Conservation (phyloP, 768 basidiomycete genomes). For the Russula earlei region DNA sequence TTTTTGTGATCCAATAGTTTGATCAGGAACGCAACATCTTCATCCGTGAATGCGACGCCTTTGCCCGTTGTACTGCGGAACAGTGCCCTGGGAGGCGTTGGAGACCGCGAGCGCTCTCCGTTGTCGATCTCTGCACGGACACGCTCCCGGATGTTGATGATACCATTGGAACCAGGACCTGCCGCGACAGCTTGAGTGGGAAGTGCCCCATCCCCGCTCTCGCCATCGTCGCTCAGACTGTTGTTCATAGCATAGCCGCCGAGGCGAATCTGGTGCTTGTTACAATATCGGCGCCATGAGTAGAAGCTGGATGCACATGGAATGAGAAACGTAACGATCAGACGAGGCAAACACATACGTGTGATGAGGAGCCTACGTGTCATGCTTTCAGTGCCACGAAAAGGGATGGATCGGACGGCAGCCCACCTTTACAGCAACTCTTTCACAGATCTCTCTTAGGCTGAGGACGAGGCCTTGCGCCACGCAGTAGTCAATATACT, state of each 20-base stretch:
- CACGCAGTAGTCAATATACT: constrained; percentile 86
- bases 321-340: constrained; percentile 1
- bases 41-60: constrained; percentile 81
- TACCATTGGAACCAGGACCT: constrained; percentile 33
- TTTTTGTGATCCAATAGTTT: constrained; percentile 64
- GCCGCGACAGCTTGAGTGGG: constrained; percentile 19
- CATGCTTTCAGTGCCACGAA: neutral
- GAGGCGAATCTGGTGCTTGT: constrained; percentile 86
- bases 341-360: constrained; percentile 43
- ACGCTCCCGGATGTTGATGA: constrained; percentile 36
- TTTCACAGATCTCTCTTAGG: constrained; percentile 78
- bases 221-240: constrained; percentile 46
- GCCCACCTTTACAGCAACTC: constrained; percentile 71
- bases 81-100: constrained; percentile 70
- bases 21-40: constrained; percentile 70
- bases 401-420: neutral
- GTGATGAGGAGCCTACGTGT: constrained; percentile 69
- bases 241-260: constrained; percentile 80
- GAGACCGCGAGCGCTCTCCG: constrained; percentile 52
- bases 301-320: constrained; percentile 49
- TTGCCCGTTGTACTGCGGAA: constrained; percentile 84
- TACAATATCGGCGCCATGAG: constrained; percentile 87
- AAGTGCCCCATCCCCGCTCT: constrained; percentile 32
- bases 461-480: constrained; percentile 77
- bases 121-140: constrained; percentile 29